phyloP scores from a whole-genome alignment of 257 asterid genomes.

The Linaria vulgaris region DNA sequence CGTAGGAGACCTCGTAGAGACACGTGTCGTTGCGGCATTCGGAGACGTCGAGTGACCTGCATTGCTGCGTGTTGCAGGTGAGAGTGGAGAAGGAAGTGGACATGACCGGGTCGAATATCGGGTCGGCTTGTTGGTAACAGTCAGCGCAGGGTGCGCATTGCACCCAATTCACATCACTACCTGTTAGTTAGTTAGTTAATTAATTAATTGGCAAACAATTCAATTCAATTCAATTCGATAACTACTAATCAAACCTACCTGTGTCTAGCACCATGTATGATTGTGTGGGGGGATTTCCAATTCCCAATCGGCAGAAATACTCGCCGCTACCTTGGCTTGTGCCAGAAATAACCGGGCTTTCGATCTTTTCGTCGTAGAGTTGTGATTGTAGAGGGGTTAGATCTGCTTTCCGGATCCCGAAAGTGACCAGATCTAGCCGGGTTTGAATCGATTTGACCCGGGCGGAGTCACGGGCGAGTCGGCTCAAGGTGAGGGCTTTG shows the following conservation, averaged over 20 bases:
- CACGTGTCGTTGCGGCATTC: conserved; percentile 72
- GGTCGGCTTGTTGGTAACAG: conserved; percentile 96
- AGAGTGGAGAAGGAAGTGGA: conserved; percentile 68
- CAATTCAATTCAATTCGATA: too few relatives aligned
- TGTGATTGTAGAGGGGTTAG: conserved; percentile 51
- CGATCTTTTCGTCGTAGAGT: conserved; percentile 51
- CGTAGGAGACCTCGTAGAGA: conserved; percentile 84
- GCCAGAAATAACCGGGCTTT: conserved; percentile 75
- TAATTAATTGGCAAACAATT: too few relatives aligned
- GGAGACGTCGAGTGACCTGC: conserved; percentile 80
- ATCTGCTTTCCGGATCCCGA: conserved; percentile 55
- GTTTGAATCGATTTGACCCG: conserved; percentile 70
- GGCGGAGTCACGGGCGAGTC: conserved; percentile 77
- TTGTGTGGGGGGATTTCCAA: conserved; percentile 72
- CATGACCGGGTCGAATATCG: conserved; percentile 73
- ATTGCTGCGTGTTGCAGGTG: conserved; percentile 68
- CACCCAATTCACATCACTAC: conserved; percentile 93
- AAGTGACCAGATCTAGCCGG: conserved; percentile 66
- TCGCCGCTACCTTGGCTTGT: conserved; percentile 98
- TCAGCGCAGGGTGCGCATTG: conserved; percentile 95
- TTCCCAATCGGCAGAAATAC: conserved; percentile 82
- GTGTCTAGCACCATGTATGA: conserved; percentile 87
- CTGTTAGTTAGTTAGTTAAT: conserved; percentile 33
- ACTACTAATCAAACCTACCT: too few relatives aligned
- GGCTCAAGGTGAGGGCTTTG: conserved; percentile 49